These are phyloP conservation scores for Zizania latifolia DNA, from an alignment of 176 grass and related monocot species.

Conservation along the genomic window DNA sequence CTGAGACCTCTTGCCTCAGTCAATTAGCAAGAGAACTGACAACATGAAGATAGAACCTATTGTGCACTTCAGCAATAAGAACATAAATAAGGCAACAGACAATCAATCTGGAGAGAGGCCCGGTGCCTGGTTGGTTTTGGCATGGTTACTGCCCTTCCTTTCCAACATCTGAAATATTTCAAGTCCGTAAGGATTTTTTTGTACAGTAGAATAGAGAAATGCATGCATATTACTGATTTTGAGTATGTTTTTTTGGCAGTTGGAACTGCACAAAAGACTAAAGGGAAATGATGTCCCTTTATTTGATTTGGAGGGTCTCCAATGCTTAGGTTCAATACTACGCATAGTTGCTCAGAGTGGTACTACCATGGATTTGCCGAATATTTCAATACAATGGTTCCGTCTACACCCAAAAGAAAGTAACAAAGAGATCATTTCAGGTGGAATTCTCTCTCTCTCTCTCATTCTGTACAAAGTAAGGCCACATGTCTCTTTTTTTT, in stretches of 20 bases:
- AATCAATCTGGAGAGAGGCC: background rate
- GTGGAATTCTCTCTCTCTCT: conserved; percentile 29
- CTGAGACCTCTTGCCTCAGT: background rate
- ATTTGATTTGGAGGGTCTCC: conserved; percentile 67
- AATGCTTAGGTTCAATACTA: conserved; percentile 75
- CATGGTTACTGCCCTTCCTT: background rate
- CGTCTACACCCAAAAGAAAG: conserved; percentile 60
- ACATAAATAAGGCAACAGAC: background rate
- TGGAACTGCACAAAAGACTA: conserved; percentile 46
- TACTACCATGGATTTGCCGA: conserved; percentile 48
- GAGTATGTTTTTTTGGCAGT: conserved; percentile 33
- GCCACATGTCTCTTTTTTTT: background rate
- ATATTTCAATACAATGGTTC: conserved; percentile 72
- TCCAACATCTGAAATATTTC: conserved; percentile 8
- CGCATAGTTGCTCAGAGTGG: conserved; percentile 40
- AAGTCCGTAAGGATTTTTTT: background rate
- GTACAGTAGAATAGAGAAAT: background rate
- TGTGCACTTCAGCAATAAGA: background rate
- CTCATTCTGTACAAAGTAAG: background rate
- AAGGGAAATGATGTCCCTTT: conserved; percentile 28
- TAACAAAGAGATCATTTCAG: conserved; percentile 89
- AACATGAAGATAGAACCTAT: background rate
- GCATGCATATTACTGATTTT: conserved; percentile 4
- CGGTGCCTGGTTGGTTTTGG: background rate
- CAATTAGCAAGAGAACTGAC: background rate